Evolutionary conservation across 345 rosid genomes (phyloP).

Genomic region (Dipteronia dyeriana): DNA sequence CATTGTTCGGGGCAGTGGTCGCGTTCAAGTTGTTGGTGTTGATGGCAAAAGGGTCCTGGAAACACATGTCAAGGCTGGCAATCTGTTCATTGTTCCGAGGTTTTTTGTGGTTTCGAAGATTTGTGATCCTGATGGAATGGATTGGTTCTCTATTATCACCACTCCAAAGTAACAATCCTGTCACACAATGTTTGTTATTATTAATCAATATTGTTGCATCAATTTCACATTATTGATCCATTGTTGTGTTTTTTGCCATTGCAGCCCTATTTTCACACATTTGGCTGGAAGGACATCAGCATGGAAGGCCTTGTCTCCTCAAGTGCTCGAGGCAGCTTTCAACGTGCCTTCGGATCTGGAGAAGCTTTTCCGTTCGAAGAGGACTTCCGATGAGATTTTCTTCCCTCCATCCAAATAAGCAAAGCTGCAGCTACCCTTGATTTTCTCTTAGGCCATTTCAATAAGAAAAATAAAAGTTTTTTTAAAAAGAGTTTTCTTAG

Average conservation of each 20-base stretch:
- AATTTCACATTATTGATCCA: neutral
- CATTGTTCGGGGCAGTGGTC: constrained; percentile 73
- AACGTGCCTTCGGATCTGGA: constrained; percentile 60
- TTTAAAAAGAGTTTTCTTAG: neutral
- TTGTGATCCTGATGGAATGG: constrained; percentile 77
- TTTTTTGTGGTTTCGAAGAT: constrained; percentile 86
- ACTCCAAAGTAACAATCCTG: constrained; percentile 63
- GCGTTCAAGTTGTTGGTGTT: constrained; percentile 75
- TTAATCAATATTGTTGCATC: neutral
- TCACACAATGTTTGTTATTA: too few species aligned
- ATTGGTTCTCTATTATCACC: constrained; percentile 90
- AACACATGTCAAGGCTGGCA: constrained; percentile 66
- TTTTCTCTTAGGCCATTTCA: neutral
- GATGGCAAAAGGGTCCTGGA: constrained; percentile 77
- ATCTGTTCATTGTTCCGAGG: constrained; percentile 81
- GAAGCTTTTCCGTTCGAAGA: constrained; percentile 64
- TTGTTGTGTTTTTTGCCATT: neutral
- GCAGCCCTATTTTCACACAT: constrained; percentile 89
- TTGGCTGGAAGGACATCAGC: constrained; percentile 79
- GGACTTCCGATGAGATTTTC: constrained; percentile 70
- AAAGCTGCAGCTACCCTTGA: neutral
- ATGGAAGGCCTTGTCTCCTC: constrained; percentile 83
- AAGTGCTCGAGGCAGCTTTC: constrained; percentile 77
- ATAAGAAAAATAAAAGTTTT: neutral
- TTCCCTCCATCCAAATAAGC: constrained; percentile 71